Evolutionary conservation across 2,329 filamentous ascomycete genomes (phyloP).

Genomic region (Penicillium capsulatum): DNA sequence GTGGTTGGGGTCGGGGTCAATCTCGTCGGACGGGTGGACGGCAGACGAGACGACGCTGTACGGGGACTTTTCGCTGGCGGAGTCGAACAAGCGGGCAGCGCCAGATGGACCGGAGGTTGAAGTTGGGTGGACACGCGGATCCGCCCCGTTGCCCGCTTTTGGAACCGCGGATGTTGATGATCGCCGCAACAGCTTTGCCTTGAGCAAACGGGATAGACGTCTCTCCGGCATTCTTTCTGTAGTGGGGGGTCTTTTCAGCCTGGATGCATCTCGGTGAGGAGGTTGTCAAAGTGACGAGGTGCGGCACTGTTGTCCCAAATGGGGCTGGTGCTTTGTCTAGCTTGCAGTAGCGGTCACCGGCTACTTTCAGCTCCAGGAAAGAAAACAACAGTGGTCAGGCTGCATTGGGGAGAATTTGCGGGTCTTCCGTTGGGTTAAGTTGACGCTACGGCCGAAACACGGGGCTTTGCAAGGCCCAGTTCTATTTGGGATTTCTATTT

Average conservation of each 20-base stretch:
- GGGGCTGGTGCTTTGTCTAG: slow-evolving; percentile 3
- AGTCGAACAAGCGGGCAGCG: slow-evolving; percentile 21
- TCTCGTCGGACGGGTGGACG: slow-evolving; percentile 16
- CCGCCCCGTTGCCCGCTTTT: slow-evolving; percentile 27
- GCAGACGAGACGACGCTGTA: slow-evolving; percentile 27
- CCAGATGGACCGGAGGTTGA: slow-evolving; percentile 17
- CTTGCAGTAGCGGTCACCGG: not conserved
- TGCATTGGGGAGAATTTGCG: not conserved
- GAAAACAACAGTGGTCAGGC: not conserved
- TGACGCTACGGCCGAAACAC: no score
- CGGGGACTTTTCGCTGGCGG: slow-evolving; percentile 20
- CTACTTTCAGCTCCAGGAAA: not conserved
- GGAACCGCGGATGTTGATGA: slow-evolving; percentile 30
- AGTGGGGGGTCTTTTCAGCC: slow-evolving; percentile 1
- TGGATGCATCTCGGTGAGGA: slow-evolving; percentile 3
- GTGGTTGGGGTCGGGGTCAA: slow-evolving; percentile 9
- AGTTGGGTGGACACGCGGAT: slow-evolving; percentile 23
- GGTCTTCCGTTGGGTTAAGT: not conserved
- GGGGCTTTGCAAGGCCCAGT: no score
- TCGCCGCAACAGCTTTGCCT: slow-evolving; percentile 37
- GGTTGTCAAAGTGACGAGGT: not conserved
- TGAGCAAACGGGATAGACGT: slow-evolving; percentile 33
- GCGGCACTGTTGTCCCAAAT: slow-evolving; percentile 7
- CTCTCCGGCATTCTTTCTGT: slow-evolving; percentile 30
- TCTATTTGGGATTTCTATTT: no score